Conservation (phyloP, 169 alveolate species). For the Plasmodium malariae region DNA sequence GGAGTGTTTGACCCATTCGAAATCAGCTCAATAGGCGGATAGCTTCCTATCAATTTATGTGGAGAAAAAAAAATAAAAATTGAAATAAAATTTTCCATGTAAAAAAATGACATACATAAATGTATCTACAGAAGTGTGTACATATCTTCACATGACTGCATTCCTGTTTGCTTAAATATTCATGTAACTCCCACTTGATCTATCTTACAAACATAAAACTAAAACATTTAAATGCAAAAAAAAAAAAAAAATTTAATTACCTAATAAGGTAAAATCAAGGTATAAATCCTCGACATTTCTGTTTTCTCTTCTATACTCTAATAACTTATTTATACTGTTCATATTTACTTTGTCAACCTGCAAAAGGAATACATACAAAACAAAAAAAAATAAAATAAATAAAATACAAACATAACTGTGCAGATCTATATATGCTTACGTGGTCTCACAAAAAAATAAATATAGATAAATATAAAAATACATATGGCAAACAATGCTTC, state of each 20-base stretch:
- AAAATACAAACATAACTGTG: neutral
- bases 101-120: slow-evolving; percentile 9
- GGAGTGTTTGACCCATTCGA: slow-evolving; percentile 76
- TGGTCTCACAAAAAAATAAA: neutral
- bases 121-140: slow-evolving; percentile 19
- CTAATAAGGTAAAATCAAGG: slow-evolving; percentile 74
- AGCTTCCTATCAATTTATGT: slow-evolving; percentile 46
- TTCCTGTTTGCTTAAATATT: too few species aligned
- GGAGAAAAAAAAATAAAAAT: neutral
- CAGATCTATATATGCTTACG: neutral
- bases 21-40: slow-evolving; percentile 78
- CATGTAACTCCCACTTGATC: neutral
- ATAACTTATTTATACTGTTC: slow-evolving; percentile 73
- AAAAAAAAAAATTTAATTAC: neutral
- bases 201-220: slow-evolving; percentile 18
- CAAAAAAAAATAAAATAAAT: neutral
- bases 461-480: too few species aligned
- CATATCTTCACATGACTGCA: too few species aligned
- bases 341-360: slow-evolving; percentile 67
- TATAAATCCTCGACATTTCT: slow-evolving; percentile 69
- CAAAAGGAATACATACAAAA: neutral
- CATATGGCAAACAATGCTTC: too few species aligned
- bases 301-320: slow-evolving; percentile 56
- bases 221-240: slow-evolving; percentile 28
- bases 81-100: too few species aligned